Base-by-base conservation (phyloP, 2,329 filamentous ascomycete species). In the Alternaria sp. region DNA sequence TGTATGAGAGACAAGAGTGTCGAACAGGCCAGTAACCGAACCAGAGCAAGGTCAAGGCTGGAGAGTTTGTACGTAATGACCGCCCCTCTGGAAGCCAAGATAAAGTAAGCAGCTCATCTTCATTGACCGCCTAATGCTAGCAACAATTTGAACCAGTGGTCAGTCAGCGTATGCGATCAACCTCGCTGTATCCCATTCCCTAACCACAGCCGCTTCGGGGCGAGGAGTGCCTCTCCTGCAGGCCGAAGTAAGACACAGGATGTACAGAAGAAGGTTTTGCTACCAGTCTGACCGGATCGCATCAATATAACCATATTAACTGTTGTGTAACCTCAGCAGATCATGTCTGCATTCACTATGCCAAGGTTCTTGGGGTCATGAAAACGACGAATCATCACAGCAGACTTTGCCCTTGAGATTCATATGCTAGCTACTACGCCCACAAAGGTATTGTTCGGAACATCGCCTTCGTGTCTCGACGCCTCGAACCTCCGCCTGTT, bases 281-380 rank as follows among this genome's bases (percentile, higher is more conserved):
- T n/a, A 36, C 20, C 12, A 18, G 16, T 44, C 38, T 43, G 38
- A 34, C 28, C 12, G 30, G 28, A 20, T 41, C 11, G 38, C 12
- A 28, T 42, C 26, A 47, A 20, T 60, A 49, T 60, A 53, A 18
- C 34, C 41, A 57, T 32, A 60, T 52, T 57, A 57, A 57, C 47
- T 47, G 53, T 20, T 51, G 57, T 60, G 47, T 57, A 52, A 60
- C 57, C 30, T 36, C 22, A 34, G 43, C 4, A 22, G 57, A 56
- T 57, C 52, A 47, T 48, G 32, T 22, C 54, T 32, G 9, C 18
- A 47, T 42, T 42, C 4, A 28, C 12, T 18, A 46, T 34, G 44
- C 41, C 51, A 56, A 52, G 39, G 14, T 34, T 5, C 34, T 18
- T 43, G 24, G 26, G 34, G 41, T 30, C 5, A 24, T 41, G 34